Evolutionary conservation across 176 grass and related monocot genomes (phyloP).

Genomic region (Tillandsia leiboldiana): DNA sequence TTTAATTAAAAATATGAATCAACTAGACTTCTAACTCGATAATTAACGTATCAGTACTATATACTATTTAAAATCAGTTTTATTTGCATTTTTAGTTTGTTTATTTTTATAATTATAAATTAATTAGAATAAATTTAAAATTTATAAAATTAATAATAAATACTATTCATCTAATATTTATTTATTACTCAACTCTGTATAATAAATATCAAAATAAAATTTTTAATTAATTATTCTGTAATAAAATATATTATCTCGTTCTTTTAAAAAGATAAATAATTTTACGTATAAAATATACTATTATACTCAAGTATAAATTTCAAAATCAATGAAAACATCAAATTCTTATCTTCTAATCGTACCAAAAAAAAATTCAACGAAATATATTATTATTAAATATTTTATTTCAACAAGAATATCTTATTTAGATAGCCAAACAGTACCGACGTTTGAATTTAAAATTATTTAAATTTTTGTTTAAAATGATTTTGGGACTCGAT

Average conservation of each 20-base stretch:
- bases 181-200: neutral
- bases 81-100: too few relatives aligned
- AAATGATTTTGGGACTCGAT: too few relatives aligned
- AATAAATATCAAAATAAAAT: neutral
- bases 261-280: neutral
- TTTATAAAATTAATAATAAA: neutral
- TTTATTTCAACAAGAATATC: neutral
- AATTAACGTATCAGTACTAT: too few relatives aligned
- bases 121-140: too few relatives aligned
- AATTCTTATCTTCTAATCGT: neutral
- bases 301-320: neutral
- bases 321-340: neutral
- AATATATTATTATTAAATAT: neutral
- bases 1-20: too few relatives aligned
- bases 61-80: too few relatives aligned
- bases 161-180: neutral
- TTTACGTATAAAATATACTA: neutral
- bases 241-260: neutral
- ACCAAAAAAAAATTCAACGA: neutral
- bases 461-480: too few relatives aligned
- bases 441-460: too few relatives aligned
- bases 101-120: too few relatives aligned
- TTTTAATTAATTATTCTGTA: neutral
- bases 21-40: too few relatives aligned
- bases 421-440: too few relatives aligned